Evolutionary conservation across 129 eudicot species (phyloP), one percentile per base, ranked within the genome.

Genomic region (Gnaphalium uliginosum): DNA sequence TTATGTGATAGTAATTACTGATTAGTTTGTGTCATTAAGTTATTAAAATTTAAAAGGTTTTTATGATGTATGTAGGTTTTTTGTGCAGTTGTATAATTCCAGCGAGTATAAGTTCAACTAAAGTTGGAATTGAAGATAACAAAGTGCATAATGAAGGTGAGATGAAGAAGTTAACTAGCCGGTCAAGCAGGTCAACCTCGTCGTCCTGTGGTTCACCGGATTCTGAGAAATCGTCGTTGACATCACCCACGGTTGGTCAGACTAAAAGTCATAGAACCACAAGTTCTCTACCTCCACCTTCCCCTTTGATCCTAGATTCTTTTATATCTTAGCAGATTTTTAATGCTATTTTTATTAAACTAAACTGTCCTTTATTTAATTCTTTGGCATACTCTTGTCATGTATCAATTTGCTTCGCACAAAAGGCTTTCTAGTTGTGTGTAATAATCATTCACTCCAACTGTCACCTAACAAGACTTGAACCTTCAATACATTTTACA

Each of bases 21-120:
- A 10, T 11, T 13, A 43, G 0, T 2, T 46, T 46, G 5, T 2
- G n/a, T 46, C 18, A 46, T 11, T 3, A 46, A 46, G n/a, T 46
- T 46, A 14, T 46, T 43, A 1, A 69, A 64, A 56, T 60, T 71
- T 43, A 18, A 8, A 72, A 53, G 8, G 37, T 1, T 18, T 73
- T 80, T 81, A 21, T 8, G 53, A 17, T 66, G 71, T 11, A 33
- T 63, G 22, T 21, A 92, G 96, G 98, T 68, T 77, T 82, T 27
- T 73, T 86, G 26, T 93, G 98, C 90, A 85, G 86, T 22, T 93
- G 98, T 60, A 83, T 93, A 10, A 81, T 93, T 54, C 98, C 98
- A 39, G 92, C 71, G 74, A 86, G 84, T 73, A 76, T 89, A 59
- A 82, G 86, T 22, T 66, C 92, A 15, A 85, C 89, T 7, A 88